Percentiles rank a stretch among this genome's conserved stretches.
phyloP scores from a whole-genome alignment of 352 stramenopile genomes.

The Ochromonadaceae sp. region DNA sequence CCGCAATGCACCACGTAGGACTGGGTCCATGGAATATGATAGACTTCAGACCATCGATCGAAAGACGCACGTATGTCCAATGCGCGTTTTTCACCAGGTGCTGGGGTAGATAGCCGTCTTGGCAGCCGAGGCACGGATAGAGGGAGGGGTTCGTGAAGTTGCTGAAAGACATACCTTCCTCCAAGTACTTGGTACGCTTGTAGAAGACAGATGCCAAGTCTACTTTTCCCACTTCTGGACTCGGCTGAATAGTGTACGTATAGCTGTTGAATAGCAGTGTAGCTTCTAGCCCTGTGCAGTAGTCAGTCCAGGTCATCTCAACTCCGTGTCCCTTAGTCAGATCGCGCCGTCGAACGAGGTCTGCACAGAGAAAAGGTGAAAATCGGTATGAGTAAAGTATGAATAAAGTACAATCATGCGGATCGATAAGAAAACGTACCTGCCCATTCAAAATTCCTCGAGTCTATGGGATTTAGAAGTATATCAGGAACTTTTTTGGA shows the following conservation, averaged over 20 bases:
- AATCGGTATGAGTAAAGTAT: no score
- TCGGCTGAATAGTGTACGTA: background rate
- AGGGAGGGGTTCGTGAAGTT: background rate
- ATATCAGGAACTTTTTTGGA: no score
- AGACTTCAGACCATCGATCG: background rate
- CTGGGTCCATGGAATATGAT: background rate
- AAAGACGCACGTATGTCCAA: background rate
- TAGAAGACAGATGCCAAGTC: background rate
- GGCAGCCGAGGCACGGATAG: background rate
- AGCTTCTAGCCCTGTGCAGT: background rate
- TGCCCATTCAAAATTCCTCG: no score
- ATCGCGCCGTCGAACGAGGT: no score
- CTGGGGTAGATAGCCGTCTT: background rate
- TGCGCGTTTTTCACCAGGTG: background rate
- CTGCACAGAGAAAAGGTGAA: no score
- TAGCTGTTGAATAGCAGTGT: background rate
- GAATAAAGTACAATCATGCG: no score
- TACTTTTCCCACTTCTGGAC: background rate
- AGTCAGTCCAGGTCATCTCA: no score
- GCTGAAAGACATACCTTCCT: background rate
- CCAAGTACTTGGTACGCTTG: background rate
- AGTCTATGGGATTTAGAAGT: background rate
- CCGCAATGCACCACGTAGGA: background rate
- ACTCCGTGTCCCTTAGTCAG: no score
- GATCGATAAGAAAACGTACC: no score